Conservation (phyloP, 495 filamentous ascomycete genomes). For the Hypomontagnella submonticulosa region DNA sequence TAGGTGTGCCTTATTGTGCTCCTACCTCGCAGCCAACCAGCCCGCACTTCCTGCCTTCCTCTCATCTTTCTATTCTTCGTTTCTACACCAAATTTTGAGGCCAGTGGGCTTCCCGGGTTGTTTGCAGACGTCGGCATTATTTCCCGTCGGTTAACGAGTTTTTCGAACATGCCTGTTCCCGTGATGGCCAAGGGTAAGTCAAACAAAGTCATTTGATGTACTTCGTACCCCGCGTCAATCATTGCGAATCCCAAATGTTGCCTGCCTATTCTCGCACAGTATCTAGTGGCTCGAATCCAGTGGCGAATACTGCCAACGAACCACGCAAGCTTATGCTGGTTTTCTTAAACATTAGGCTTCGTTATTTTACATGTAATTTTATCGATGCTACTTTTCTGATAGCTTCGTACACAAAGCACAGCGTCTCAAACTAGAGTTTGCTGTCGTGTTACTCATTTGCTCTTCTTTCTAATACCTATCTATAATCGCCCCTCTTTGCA, state of each 20-base stretch:
- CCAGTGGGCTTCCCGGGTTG: neutral
- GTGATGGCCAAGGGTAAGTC: conserved; percentile 60
- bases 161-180: conserved; percentile 56
- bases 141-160: conserved; percentile 25
- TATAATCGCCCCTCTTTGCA: conserved; percentile 9
- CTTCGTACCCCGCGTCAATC: conserved; percentile 1
- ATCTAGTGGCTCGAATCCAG: conserved; percentile 34
- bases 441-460: conserved; percentile 1
- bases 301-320: conserved; percentile 34
- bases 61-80: conserved; percentile 3
- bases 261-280: conserved; percentile 6
- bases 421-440: conserved; percentile 3
- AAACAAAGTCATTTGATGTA: conserved; percentile 31
- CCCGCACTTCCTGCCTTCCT: conserved; percentile 2
- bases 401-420: neutral
- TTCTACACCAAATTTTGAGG: conserved; percentile 3
- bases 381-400: conserved; percentile 9
- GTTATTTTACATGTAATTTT: conserved; percentile 2
- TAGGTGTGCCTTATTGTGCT: conserved; percentile 22
- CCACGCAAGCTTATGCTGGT: conserved; percentile 36
- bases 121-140: conserved; percentile 13
- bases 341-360: conserved; percentile 30
- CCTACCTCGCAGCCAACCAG: conserved; percentile 16
- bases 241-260: conserved; percentile 36
- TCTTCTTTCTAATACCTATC: neutral